phyloP scores from a whole-genome alignment of 2,329 filamentous ascomycete species.

The Trichoderma sp. region DNA sequence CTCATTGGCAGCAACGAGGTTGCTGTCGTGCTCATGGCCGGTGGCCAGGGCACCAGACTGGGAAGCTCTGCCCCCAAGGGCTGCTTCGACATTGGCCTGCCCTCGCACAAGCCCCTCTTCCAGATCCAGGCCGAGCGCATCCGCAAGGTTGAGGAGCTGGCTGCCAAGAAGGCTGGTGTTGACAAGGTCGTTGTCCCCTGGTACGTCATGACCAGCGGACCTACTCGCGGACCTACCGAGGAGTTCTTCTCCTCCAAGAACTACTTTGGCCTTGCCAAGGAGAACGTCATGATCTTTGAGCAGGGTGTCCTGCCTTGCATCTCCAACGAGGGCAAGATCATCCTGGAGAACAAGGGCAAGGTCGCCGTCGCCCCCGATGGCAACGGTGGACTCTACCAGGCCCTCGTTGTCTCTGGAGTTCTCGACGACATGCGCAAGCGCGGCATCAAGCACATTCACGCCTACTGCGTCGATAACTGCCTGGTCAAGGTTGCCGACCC shows the following conservation, averaged over 20 bases:
- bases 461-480: constrained; percentile 99
- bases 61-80: constrained; percentile 96
- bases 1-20: constrained; percentile 76
- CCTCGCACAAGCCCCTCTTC: constrained; percentile 92
- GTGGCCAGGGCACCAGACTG: constrained; percentile 91
- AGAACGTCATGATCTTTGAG: constrained; percentile 92
- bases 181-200: constrained; percentile 74
- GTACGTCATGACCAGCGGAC: constrained; percentile 99
- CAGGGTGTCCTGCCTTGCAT: constrained; percentile 97
- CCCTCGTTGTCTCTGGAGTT: constrained; percentile 76
- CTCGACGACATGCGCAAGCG: constrained; percentile 86
- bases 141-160: constrained; percentile 78
- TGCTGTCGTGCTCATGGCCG: constrained; percentile 91
- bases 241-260: constrained; percentile 86
- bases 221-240: constrained; percentile 89
- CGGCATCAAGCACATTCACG: constrained; percentile 91
- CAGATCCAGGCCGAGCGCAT: constrained; percentile 97
- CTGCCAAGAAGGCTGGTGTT: constrained; percentile 64
- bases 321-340: constrained; percentile 95
- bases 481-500: constrained; percentile 98
- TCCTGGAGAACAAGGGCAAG: constrained; percentile 86
- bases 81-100: constrained; percentile 94
- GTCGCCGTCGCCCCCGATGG: constrained; percentile 95
- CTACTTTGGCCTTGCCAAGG: constrained; percentile 85
- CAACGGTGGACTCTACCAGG: constrained; percentile 96